Conservation (phyloP, 352 stramenopile genomes). For the Phytophthora pluvialis region DNA sequence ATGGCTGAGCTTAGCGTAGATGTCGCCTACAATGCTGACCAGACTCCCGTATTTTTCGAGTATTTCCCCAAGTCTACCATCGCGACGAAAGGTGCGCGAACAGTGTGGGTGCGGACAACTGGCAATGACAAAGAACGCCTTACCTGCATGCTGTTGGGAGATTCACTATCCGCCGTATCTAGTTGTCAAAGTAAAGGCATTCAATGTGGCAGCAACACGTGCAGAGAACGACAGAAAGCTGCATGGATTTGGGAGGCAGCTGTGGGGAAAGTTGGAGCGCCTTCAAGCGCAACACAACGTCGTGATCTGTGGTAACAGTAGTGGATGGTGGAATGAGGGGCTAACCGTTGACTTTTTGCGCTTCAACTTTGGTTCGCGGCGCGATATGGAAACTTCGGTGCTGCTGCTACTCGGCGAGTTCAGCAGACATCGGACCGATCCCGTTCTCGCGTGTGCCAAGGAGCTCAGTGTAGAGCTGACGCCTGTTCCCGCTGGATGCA, state of each 20-base stretch:
- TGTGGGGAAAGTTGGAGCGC: background rate
- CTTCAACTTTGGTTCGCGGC: background rate
- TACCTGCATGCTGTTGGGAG: constrained; percentile 23
- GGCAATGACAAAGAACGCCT: constrained; percentile 17
- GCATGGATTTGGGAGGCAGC: too few relatives aligned
- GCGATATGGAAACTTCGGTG: background rate
- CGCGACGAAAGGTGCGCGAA: background rate
- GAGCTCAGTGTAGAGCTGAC: constrained; percentile 5
- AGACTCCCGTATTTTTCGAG: constrained; percentile 28
- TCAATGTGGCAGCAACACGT: too few relatives aligned
- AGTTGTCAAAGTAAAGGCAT: too few relatives aligned
- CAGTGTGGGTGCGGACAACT: constrained; percentile 10
- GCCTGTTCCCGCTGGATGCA: constrained; percentile 1
- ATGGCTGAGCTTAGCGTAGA: background rate
- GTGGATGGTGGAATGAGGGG: background rate
- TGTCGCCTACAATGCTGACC: constrained; percentile 22
- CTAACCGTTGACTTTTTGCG: background rate
- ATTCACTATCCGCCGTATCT: background rate
- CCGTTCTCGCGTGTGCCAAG: background rate
- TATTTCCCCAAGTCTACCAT: constrained; percentile 14
- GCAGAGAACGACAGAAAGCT: too few relatives aligned
- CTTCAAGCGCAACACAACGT: background rate
- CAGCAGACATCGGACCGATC: constrained; percentile 2
- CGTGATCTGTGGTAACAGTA: constrained; percentile 5
- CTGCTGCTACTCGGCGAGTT: constrained; percentile 16